These are phyloP conservation scores for Pseudogymnoascus sp. DNA, from an alignment of 2,329 filamentous ascomycete genomes.

Conservation along the genomic window DNA sequence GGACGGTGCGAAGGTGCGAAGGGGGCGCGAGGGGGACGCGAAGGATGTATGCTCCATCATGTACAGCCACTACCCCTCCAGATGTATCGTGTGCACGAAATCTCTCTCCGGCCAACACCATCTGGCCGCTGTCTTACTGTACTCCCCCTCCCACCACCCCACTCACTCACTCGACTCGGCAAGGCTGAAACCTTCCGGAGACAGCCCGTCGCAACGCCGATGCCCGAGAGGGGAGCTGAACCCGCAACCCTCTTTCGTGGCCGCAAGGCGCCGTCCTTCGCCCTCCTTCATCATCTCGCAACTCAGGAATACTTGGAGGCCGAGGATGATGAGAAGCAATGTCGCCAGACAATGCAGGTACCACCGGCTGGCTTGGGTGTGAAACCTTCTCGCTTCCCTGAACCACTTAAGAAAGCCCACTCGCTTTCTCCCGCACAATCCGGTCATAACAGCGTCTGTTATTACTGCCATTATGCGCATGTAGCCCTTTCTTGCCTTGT, in stretches of 20 bases:
- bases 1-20: not conserved
- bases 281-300: not conserved
- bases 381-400: not conserved
- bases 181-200: not conserved
- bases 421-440: not conserved
- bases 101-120: not conserved
- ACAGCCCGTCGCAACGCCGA: not conserved
- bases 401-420: not conserved
- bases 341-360: conserved; percentile 1
- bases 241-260: not conserved
- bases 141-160: not conserved
- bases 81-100: not conserved
- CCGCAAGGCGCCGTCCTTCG: not conserved
- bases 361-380: not conserved
- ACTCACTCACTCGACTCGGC: not conserved
- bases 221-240: not conserved
- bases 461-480: not conserved
- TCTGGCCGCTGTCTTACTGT: not conserved
- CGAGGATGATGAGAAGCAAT: not conserved
- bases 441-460: not conserved
- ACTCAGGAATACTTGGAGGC: not conserved
- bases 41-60: not conserved
- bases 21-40: not conserved
- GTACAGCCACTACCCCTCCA: not conserved
- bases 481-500: not conserved